Base-by-base conservation (phyloP, 805 yeast species). In the Pichia occidentalis region DNA sequence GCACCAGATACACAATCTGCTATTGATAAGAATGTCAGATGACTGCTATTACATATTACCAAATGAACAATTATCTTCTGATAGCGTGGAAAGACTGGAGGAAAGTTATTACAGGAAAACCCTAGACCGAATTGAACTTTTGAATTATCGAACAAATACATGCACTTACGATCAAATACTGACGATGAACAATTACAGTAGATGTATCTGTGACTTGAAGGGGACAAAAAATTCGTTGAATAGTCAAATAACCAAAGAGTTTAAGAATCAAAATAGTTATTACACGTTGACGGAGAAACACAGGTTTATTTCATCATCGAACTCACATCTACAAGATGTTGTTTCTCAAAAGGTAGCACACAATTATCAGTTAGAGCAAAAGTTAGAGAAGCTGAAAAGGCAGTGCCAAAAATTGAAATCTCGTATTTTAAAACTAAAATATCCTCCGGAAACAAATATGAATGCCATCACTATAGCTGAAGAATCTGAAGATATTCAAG, bases 161-260 rank as follows among this genome's bases (percentile, higher is more conserved):
- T 55, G 67, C 37, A 50, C 63, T 0, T 67, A 59, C 44, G 71
- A 66, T 39, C 63, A 61, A 20, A 54, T 64, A 10, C 64, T 67
- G 70, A 66, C 64, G 36, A 37, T 67, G 41, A 64, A 64, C 34
- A 65, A 65, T 22, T 45, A 63, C 11, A 61, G 63, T 12, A 42
- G 54, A 13, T 62, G 67, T 35, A 54, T 64, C 9, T 52, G 55
- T 22, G 72, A 67, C 36, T 36, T 64, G 8, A 14, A 50, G 4
- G 28, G 40, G 5, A 47, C 51, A 8, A 54, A 50, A 18, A 36
- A 29, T 13, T 40, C 36, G 6, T 34, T 56, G 6, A 34, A 34
- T 1, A 18, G 21, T 5, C 19, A 40, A 29, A 41, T 45, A 13
- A 12, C 37, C 3, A 19, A 23, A 1, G 25, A 14, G 7, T 10